Conservation (phyloP, 1,139 yeast species). For the Saccharomyces pastorianus region DNA sequence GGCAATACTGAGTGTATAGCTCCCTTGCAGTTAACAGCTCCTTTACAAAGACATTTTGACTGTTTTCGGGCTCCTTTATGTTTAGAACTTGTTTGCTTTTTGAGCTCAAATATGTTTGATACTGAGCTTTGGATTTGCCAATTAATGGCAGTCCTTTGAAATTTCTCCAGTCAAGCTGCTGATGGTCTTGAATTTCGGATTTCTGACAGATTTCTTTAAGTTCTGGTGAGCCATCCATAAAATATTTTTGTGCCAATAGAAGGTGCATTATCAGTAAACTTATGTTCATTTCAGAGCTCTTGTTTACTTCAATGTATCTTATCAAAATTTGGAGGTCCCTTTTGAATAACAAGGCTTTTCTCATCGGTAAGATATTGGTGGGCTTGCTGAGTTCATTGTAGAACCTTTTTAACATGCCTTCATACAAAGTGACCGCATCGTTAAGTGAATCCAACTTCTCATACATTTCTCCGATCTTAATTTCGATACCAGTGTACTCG, state of each 20-base stretch:
- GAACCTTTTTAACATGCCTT: slow-evolving; percentile 56
- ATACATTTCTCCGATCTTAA: slow-evolving; percentile 81
- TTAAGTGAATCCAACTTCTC: slow-evolving; percentile 51
- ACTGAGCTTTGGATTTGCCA: slow-evolving; percentile 4
- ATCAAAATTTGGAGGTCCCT: slow-evolving; percentile 63
- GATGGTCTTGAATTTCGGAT: not conserved
- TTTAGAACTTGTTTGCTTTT: slow-evolving; percentile 12
- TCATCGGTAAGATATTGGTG: slow-evolving; percentile 25
- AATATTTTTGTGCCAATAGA: slow-evolving; percentile 54
- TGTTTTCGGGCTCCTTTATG: slow-evolving; percentile 14
- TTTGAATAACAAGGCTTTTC: slow-evolving; percentile 52
- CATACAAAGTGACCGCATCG: slow-evolving; percentile 58
- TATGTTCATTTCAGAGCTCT: slow-evolving; percentile 44
- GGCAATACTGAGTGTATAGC: slow-evolving; percentile 53
- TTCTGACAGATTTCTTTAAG: slow-evolving; percentile 16
- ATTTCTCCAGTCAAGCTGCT: not conserved
- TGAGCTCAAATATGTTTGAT: slow-evolving; percentile 18
- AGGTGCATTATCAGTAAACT: slow-evolving; percentile 57
- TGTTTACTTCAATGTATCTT: slow-evolving; percentile 51
- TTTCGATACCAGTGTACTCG: slow-evolving; percentile 77
- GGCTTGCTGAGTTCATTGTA: slow-evolving; percentile 42
- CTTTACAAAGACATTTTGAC: slow-evolving; percentile 62
- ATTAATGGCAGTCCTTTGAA: not conserved
- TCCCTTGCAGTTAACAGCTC: slow-evolving; percentile 70
- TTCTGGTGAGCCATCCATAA: slow-evolving; percentile 31